Base-by-base conservation (phyloP, 1,284 basidiomycete genomes). In the Paramarasmius palmivorus region DNA sequence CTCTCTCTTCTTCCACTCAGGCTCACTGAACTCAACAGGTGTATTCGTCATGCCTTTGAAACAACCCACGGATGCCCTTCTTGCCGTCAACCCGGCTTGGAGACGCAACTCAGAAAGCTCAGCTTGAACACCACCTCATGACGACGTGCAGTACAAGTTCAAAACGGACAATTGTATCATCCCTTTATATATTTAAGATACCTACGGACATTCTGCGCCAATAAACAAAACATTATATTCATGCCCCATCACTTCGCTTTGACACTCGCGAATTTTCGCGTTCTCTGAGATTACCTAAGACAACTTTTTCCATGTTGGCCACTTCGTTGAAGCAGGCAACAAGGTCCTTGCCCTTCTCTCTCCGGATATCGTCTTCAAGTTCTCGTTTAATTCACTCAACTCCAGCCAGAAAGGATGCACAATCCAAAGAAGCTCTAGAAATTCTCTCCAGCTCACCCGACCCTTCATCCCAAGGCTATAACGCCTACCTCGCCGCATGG, bases 11-110 rank as follows among this genome's bases (percentile, higher is more conserved):
- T 19, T 17, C 19, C 17, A 14, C 9, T 22, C n/a, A n/a, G n/a
- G n/a, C n/a, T 44, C 8, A 44, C 41, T 17, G 12, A 23, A 15
- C 20, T 12, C 14, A 20, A 22, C 23, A 52, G 50, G 36, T 54
- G 53, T 44, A 54, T 54, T 12, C 19, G 34, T 15, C 53, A 54
- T 15, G 34, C 53, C 2, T 54, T 54, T 32, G 47, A 54, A 25
- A 41, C 34, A 34, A 48, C 39, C 3, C 38, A 50, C 1, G 47
- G 47, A 17, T 54, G 53, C 37, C 53, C 53, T 36, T 35, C 39
- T 4, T 54, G 53, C 42, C 53, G 53, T 12, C 42, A 19, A 22
- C 40, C 48, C n/a, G 53, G 53, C 32, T n/a, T 12, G 15, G 40
- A 20, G 8, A 36, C 47, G 15, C 53, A 54, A 19, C 53, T 54